phyloP scores from a whole-genome alignment of 768 basidiomycete species.

The Cystofilobasidium macerans region DNA sequence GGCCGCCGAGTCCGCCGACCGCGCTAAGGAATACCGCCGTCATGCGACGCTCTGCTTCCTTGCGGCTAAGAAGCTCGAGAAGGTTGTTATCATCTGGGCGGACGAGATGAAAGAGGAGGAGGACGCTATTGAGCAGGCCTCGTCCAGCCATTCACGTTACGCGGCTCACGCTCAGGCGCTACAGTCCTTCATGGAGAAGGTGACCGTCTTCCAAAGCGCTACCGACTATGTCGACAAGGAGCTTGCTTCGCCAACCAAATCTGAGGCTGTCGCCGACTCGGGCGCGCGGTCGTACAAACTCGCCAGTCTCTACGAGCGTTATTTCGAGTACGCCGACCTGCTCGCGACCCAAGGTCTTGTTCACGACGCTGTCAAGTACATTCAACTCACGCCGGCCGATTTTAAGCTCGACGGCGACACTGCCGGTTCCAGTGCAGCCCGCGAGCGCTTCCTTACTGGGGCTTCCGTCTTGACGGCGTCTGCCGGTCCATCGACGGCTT shows the following conservation, averaged over 20 bases:
- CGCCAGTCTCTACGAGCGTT: constrained; percentile 74
- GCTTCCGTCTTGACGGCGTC: constrained; percentile 23
- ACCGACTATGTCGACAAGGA: constrained; percentile 49
- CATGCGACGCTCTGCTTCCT: constrained; percentile 88
- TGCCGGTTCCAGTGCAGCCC: constrained; percentile 29
- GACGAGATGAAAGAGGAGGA: constrained; percentile 86
- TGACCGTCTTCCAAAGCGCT: constrained; percentile 78
- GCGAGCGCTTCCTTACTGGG: constrained; percentile 38
- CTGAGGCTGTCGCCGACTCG: constrained; percentile 42
- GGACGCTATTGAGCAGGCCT: constrained; percentile 40
- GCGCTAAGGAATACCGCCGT: constrained; percentile 51
- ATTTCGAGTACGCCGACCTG: constrained; percentile 90
- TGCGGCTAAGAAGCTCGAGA: constrained; percentile 76
- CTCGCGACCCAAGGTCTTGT: constrained; percentile 82
- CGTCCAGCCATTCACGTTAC: constrained; percentile 42
- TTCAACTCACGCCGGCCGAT: constrained; percentile 64
- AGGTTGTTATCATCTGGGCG: constrained; percentile 79
- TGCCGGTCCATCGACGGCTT: constrained; percentile 28
- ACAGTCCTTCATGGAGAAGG: constrained; percentile 92
- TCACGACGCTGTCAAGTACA: constrained; percentile 64
- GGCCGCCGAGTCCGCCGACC: constrained; percentile 38
- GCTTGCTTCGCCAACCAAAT: constrained; percentile 43
- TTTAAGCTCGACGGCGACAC: constrained; percentile 55
- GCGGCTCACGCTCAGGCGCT: constrained; percentile 73
- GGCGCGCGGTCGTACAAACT: constrained; percentile 64